These are phyloP conservation scores for Macadamia tetraphylla DNA, from an alignment of 164 flowering plant species.

Conservation along the genomic window DNA sequence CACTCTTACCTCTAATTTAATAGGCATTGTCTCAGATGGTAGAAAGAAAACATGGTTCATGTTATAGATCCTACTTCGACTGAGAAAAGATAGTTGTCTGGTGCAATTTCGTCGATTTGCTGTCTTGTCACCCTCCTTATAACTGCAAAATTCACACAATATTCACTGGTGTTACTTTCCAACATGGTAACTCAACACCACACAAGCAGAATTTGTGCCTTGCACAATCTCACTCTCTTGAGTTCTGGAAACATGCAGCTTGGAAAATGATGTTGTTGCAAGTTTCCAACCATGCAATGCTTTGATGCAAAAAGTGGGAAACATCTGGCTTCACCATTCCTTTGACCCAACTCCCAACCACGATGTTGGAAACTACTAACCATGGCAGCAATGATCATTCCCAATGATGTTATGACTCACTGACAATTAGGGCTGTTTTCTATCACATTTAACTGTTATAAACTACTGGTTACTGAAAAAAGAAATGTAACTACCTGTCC, in stretches of 20 bases:
- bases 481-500: no score
- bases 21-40: neutral
- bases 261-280: no score
- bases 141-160: conserved; percentile 39
- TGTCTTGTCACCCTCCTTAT: conserved; percentile 51
- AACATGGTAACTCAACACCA: neutral
- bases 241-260: neutral
- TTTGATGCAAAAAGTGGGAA: no score
- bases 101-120: conserved; percentile 36
- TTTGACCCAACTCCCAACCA: no score
- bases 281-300: no score
- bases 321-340: no score
- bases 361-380: no score
- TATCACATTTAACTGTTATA: no score
- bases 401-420: no score
- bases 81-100: conserved; percentile 60
- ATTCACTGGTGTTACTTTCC: neutral
- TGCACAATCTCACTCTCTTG: neutral
- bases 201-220: neutral
- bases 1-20: neutral
- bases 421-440: no score
- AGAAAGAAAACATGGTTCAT: neutral
- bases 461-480: no score
- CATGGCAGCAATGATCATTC: no score
- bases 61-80: conserved; percentile 52